Base-by-base conservation (phyloP, 2,329 filamentous ascomycete genomes). In the Achaetomium macrosporum region DNA sequence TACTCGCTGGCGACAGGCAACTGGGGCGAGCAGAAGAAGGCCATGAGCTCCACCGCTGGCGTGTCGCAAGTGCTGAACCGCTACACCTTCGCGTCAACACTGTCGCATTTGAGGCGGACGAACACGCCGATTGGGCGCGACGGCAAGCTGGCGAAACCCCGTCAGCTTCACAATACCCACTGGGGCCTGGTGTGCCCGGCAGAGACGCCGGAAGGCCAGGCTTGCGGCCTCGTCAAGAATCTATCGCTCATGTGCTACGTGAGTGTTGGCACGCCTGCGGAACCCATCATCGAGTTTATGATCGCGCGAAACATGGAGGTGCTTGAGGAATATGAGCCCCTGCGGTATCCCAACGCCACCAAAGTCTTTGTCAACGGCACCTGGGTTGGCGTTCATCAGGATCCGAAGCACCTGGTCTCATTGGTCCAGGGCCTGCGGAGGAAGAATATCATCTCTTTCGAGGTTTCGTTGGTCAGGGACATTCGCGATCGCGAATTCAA, bases 11-110 rank as follows among this genome's bases (percentile, higher is more conserved):
- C 93, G 25, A 99, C 93, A 13, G 93, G 93, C 61, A 99, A 99
- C 72, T 99, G 93, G 95, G 95, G 93, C 66, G 93, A 99, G 61
- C 93, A 99, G 75, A 99, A 97, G 80, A 99, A 97, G 76, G 91
- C 93, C 17, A 88, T 88, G 63, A 92, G 87, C 62, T 89, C 91
- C 1, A 97, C 95, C 59, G 93, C 93, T 43, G 95, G 93, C 78
- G 93, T 99, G 43, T 97, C 92, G 44, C 93, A 99, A 73, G 95
- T 99, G 72, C 74, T 99, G 65, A 99, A 96, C 75, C 84, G 93
- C 68, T 99, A 97, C 69, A 97, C 95, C 0, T 99, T 96, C 66
- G 85, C 93, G 15, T 99, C 95, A 39, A 97, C 92, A 0, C 73
- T 99, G 41, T 99, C 93, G 16, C 95, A 99, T 85, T 80, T 99